These are phyloP conservation scores for Rhododendron henanense DNA, from an alignment of 148 eudicot genomes.

Conservation along the genomic window DNA sequence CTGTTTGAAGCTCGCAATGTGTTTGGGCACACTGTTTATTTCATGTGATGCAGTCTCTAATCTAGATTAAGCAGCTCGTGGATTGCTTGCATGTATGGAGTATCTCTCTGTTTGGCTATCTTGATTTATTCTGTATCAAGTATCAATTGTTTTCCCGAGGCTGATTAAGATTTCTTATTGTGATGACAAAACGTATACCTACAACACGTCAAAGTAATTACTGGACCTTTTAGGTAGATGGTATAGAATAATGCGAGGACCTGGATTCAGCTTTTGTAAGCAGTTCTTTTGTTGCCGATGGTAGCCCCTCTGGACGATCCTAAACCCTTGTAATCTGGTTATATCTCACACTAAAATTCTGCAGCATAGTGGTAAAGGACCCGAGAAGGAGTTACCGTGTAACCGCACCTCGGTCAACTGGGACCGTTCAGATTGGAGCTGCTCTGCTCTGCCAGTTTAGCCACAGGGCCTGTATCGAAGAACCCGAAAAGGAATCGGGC, in stretches of 20 bases:
- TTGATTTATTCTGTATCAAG: background rate
- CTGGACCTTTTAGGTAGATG: background rate
- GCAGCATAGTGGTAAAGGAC: conserved; percentile 52
- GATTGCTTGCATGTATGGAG: background rate
- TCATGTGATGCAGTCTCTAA: background rate
- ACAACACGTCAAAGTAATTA: background rate
- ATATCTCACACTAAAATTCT: conserved; percentile 57
- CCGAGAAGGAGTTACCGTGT: conserved; percentile 54
- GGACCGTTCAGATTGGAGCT: conserved; percentile 52
- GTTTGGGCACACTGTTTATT: background rate
- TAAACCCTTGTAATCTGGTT: conserved; percentile 34
- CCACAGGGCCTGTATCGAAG: conserved; percentile 63
- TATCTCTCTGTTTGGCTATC: background rate
- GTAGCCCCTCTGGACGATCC: background rate
- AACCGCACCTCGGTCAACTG: conserved; percentile 56
- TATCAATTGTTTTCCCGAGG: background rate
- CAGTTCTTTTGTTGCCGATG: background rate
- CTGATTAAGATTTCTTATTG: background rate
- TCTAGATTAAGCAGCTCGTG: background rate
- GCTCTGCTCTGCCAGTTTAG: conserved; percentile 51
- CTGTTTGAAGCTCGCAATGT: background rate
- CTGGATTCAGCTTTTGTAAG: background rate
- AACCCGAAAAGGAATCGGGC: conserved; percentile 50
- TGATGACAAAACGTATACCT: background rate
- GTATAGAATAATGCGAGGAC: background rate